Evolutionary conservation across 2,329 filamentous ascomycete species (phyloP).

Genomic region (Colletotrichum scovillei): DNA sequence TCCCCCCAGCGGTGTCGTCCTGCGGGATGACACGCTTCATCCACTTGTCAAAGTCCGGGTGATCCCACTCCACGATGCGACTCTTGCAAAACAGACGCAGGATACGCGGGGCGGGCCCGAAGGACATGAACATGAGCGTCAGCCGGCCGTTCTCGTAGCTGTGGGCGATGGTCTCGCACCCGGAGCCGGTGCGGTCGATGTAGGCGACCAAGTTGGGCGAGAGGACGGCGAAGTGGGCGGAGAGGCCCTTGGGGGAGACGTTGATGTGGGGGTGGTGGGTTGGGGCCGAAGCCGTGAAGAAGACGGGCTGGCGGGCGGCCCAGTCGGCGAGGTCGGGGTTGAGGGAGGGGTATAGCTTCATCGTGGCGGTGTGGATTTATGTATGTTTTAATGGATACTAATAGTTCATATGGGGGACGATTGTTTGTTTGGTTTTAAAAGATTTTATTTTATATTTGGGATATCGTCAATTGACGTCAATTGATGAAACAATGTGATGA

Average conservation of each 20-base stretch:
- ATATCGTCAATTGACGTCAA: neutral
- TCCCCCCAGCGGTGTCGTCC: constrained; percentile 31
- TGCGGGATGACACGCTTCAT: constrained; percentile 56
- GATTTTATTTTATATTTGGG: neutral
- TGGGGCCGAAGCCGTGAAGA: constrained; percentile 81
- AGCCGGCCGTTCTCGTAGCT: constrained; percentile 81
- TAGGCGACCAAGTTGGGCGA: constrained; percentile 72
- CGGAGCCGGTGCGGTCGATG: constrained; percentile 79
- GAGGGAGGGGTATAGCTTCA: constrained; percentile 71
- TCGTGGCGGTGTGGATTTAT: constrained; percentile 43
- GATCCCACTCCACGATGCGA: constrained; percentile 69
- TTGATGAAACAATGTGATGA: neutral
- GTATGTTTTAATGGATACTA: neutral
- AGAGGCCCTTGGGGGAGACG: constrained; percentile 79
- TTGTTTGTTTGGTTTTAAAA: neutral
- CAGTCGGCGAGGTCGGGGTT: constrained; percentile 68
- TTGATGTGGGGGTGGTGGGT: constrained; percentile 78
- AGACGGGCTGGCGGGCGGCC: constrained; percentile 76
- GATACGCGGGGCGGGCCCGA: constrained; percentile 69
- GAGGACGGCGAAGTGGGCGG: constrained; percentile 71
- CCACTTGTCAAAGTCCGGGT: constrained; percentile 58
- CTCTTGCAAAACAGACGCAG: constrained; percentile 72
- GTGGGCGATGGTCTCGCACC: constrained; percentile 81
- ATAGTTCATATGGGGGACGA: neutral
- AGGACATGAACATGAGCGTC: constrained; percentile 80